Evolutionary conservation across 2,329 filamentous ascomycete genomes (phyloP).

Genomic region (Rachicladosporium sp.): DNA sequence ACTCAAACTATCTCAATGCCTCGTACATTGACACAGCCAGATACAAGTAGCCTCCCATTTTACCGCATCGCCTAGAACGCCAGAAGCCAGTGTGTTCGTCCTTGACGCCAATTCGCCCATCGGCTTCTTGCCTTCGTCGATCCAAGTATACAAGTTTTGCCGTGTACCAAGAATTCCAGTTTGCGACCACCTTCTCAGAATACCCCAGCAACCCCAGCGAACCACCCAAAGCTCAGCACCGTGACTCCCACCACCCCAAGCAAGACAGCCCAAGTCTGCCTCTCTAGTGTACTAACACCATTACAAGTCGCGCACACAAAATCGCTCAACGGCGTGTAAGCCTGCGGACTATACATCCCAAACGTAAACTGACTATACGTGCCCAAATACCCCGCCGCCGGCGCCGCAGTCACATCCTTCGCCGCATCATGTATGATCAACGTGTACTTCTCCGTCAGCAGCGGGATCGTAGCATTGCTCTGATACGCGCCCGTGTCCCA

Average conservation of each 20-base stretch:
- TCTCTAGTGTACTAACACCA: slow-evolving; percentile 41
- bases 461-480: slow-evolving; percentile 35
- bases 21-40: no score
- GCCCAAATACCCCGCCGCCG: slow-evolving; percentile 43
- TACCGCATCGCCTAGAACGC: no score
- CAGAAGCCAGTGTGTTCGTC: no score
- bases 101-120: no score
- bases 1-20: no score
- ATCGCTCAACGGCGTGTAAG: slow-evolving; percentile 35
- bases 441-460: slow-evolving; percentile 50
- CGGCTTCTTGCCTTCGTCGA: no score
- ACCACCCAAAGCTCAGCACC: slow-evolving; percentile 45
- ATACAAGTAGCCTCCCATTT: no score
- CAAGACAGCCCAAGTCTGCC: slow-evolving; percentile 43
- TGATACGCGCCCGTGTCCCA: slow-evolving; percentile 51
- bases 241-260: slow-evolving; percentile 45
- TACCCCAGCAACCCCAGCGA: slow-evolving; percentile 33
- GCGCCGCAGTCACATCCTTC: slow-evolving; percentile 38
- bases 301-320: slow-evolving; percentile 45
- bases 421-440: slow-evolving; percentile 49
- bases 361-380: slow-evolving; percentile 43
- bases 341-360: slow-evolving; percentile 49
- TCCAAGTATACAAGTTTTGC: no score
- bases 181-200: slow-evolving; percentile 5
- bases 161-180: no score